These are phyloP conservation scores for Aspergillus sojae DNA, from an alignment of 2,329 filamentous ascomycete genomes.

Conservation along the genomic window DNA sequence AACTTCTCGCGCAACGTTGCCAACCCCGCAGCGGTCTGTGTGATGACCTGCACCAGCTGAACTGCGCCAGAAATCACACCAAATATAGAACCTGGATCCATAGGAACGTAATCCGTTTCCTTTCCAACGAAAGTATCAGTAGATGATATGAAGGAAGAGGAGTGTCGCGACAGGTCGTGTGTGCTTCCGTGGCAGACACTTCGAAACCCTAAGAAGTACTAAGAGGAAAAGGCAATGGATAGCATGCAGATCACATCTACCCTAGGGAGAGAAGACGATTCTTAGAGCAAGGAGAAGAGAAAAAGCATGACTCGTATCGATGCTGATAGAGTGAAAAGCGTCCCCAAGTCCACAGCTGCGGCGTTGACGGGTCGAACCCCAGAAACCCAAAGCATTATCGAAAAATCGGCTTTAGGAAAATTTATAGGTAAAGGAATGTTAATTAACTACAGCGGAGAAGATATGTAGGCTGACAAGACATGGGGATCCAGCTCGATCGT, in stretches of 20 bases:
- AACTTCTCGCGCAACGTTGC: slow-evolving; percentile 38
- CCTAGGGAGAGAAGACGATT: not conserved
- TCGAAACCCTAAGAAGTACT: not conserved
- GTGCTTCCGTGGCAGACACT: not conserved
- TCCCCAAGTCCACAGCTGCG: not conserved
- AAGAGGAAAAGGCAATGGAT: not conserved
- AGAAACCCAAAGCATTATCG: not conserved
- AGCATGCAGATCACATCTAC: not conserved
- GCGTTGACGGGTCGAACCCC: not conserved
- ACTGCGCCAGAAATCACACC: slow-evolving; percentile 38
- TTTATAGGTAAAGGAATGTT: not conserved
- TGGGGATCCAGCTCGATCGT: not conserved
- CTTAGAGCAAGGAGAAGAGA: not conserved
- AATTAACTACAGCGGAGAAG: not conserved
- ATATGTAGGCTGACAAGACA: not conserved
- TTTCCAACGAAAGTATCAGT: not conserved
- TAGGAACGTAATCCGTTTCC: slow-evolving; percentile 8
- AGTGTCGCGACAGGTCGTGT: not conserved
- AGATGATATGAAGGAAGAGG: not conserved
- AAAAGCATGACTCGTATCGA: not conserved
- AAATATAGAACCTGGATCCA: slow-evolving; percentile 41
- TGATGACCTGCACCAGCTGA: slow-evolving; percentile 38
- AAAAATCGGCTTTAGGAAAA: not conserved
- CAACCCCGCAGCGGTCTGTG: slow-evolving; percentile 36
- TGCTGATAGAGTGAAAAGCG: not conserved